phyloP scores from a whole-genome alignment of 1,284 basidiomycete species.

The Ustilago loliicola region DNA sequence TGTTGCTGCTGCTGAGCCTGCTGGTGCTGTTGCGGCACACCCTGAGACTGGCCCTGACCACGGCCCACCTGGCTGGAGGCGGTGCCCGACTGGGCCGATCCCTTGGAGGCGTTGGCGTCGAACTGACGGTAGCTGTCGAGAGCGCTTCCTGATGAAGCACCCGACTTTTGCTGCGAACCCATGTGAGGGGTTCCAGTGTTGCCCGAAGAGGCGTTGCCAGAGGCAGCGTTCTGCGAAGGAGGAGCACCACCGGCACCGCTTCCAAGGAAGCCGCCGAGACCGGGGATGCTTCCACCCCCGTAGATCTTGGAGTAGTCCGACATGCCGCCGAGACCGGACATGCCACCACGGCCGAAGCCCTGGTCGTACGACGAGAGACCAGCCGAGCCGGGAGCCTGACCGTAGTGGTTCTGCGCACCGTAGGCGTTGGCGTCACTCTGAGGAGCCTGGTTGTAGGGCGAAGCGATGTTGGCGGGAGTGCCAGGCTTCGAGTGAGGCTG shows the following conservation, averaged over 20 bases:
- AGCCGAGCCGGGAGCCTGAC: constrained; percentile 49
- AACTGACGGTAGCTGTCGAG: constrained; percentile 56
- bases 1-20: constrained; percentile 54
- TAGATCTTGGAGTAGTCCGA: constrained; percentile 68
- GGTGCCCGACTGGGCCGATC: constrained; percentile 27
- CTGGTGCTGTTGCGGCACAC: constrained; percentile 43
- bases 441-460: constrained; percentile 61
- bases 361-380: constrained; percentile 62
- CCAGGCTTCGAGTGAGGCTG: constrained; percentile 66
- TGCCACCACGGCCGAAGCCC: constrained; percentile 59
- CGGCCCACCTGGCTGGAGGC: constrained; percentile 45
- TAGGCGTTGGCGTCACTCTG: constrained; percentile 53
- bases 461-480: constrained; percentile 61
- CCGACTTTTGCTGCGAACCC: constrained; percentile 54
- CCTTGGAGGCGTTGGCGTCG: constrained; percentile 50
- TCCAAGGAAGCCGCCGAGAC: constrained; percentile 59
- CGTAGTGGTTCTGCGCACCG: constrained; percentile 62
- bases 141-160: constrained; percentile 45
- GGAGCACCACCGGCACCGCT: constrained; percentile 44
- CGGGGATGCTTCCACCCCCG: constrained; percentile 56
- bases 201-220: constrained; percentile 37
- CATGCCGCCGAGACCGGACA: constrained; percentile 50
- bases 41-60: constrained; percentile 48
- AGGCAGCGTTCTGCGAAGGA: constrained; percentile 47
- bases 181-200: constrained; percentile 53